Percentiles rank a stretch among this genome's conserved stretches.
phyloP scores from a whole-genome alignment of 306 rosid genomes.

The Delonix regia region DNA sequence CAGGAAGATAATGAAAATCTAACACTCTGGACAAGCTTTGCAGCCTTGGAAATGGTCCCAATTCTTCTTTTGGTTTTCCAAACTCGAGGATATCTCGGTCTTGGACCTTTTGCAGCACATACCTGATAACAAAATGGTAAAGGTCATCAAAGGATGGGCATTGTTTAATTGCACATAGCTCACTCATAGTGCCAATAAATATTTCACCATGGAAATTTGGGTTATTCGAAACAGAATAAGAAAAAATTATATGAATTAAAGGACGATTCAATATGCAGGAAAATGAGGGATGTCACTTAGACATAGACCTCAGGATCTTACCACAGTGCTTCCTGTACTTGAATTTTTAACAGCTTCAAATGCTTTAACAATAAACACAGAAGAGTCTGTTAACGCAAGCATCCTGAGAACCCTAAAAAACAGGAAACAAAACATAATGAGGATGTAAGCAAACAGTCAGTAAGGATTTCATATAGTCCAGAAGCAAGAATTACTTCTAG shows the following conservation, averaged over 20 bases:
- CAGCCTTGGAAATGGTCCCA: conserved; percentile 88
- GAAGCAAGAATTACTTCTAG: not conserved
- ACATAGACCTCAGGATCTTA: conserved; percentile 42
- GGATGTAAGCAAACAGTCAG: not conserved
- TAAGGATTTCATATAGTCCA: not conserved
- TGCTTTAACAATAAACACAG: conserved; percentile 49
- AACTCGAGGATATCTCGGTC: conserved; percentile 89
- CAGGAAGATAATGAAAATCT: conserved; percentile 24
- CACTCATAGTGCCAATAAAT: not conserved
- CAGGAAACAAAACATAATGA: conserved; percentile 4
- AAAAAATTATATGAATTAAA: not conserved
- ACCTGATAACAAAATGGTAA: conserved; percentile 50
- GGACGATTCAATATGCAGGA: not conserved
- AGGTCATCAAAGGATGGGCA: not conserved
- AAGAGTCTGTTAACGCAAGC: conserved; percentile 64
- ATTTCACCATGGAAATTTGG: conserved; percentile 2
- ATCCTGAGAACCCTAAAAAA: conserved; percentile 47
- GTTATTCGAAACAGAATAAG: not conserved
- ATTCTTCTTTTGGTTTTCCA: conserved; percentile 80
- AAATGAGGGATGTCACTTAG: not conserved
- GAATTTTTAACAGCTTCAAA: conserved; percentile 43
- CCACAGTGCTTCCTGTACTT: conserved; percentile 56
- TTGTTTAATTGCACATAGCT: not conserved
- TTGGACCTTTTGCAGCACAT: conserved; percentile 90
- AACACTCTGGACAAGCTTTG: conserved; percentile 80